Evolutionary conservation across 345 rosid species (phyloP).

Genomic region (Aethionema arabicum): DNA sequence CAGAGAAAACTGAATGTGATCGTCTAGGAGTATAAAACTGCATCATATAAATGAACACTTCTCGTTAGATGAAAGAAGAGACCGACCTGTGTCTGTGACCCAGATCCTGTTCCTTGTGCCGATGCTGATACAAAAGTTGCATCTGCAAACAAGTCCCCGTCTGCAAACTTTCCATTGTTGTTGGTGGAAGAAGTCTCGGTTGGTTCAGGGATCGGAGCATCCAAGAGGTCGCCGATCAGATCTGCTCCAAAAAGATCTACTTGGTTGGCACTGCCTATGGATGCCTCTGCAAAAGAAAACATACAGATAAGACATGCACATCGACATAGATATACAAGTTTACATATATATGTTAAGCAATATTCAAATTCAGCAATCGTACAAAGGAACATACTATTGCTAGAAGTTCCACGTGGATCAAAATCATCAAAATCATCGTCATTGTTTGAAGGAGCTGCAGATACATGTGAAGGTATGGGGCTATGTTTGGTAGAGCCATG

Average conservation of each 20-base stretch:
- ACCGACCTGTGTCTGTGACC: slow-evolving; percentile 57
- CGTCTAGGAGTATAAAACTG: neutral
- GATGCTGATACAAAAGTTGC: slow-evolving; percentile 90
- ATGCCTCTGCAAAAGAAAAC: slow-evolving; percentile 54
- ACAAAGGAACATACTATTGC: slow-evolving; percentile 56
- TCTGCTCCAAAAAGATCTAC: slow-evolving; percentile 80
- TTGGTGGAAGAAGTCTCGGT: slow-evolving; percentile 44
- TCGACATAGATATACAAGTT: slow-evolving; percentile 2
- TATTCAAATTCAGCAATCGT: slow-evolving; percentile 4
- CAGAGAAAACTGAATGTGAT: neutral
- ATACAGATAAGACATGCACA: slow-evolving; percentile 11
- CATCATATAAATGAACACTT: slow-evolving; percentile 16
- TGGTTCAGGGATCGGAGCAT: slow-evolving; percentile 59
- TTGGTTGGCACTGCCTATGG: slow-evolving; percentile 57
- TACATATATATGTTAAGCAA: slow-evolving; percentile 7
- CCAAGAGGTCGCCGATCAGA: slow-evolving; percentile 78
- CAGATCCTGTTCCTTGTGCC: slow-evolving; percentile 43
- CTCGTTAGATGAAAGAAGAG: slow-evolving; percentile 16
- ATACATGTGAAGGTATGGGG: slow-evolving; percentile 40
- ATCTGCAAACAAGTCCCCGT: slow-evolving; percentile 91
- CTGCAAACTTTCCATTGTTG: slow-evolving; percentile 44
- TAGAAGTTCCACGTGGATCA: slow-evolving; percentile 88
- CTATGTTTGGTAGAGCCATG: slow-evolving; percentile 44
- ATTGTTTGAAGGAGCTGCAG: slow-evolving; percentile 47
- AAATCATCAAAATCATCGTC: slow-evolving; percentile 86